Conservation (phyloP, 192 early-diverging fungal species). For the Backusella parvicylindrica region DNA sequence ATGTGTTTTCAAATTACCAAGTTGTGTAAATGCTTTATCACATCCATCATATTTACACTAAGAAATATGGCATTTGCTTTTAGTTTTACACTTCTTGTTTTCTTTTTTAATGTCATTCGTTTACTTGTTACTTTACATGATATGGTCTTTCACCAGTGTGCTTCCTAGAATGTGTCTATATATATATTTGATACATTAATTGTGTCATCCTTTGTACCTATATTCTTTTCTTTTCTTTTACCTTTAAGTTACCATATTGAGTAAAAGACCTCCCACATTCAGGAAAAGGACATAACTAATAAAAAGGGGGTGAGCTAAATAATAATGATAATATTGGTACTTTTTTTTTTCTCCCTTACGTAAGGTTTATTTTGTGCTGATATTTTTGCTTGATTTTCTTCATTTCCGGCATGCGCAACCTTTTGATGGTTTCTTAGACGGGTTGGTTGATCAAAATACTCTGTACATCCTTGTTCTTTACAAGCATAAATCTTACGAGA, state of each 20-base stretch:
- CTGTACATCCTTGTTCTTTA: slow-evolving; percentile 8
- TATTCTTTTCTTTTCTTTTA: background rate
- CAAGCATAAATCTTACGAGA: slow-evolving; percentile 7
- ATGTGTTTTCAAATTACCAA: slow-evolving; percentile 17
- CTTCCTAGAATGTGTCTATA: slow-evolving; percentile 16
- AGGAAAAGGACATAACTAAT: background rate
- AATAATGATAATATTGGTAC: background rate
- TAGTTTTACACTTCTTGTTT: background rate
- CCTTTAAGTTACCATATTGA: slow-evolving; percentile 13
- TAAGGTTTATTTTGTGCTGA: background rate
- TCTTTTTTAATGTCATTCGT: no score
- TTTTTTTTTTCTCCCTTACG: background rate
- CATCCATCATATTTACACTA: slow-evolving; percentile 13
- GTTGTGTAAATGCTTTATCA: slow-evolving; percentile 17
- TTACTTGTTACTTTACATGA: background rate
- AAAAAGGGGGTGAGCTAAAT: background rate
- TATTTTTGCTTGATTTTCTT: background rate
- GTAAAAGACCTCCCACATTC: slow-evolving; percentile 8
- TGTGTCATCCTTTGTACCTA: background rate
- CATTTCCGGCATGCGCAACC: background rate
- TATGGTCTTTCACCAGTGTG: slow-evolving; percentile 16
- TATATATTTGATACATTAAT: background rate
- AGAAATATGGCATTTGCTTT: background rate
- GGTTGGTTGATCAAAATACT: slow-evolving; percentile 1
- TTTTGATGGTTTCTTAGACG: slow-evolving; percentile 5